phyloP scores from a whole-genome alignment of 2,329 filamentous ascomycete genomes.

The Colletotrichum brevisporum region DNA sequence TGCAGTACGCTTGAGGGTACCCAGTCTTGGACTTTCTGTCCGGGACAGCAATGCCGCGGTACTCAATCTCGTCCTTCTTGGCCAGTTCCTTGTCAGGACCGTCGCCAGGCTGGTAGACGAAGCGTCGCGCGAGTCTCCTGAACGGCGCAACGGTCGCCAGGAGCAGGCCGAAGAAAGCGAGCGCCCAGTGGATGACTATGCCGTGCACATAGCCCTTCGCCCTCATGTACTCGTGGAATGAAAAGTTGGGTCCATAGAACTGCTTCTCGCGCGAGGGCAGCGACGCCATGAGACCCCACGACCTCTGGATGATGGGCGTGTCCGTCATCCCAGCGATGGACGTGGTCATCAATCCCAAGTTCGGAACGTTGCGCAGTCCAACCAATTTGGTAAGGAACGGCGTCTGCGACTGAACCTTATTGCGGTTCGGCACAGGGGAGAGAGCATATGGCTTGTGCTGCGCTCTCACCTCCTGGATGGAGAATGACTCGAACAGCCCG shows the following conservation, averaged over 20 bases:
- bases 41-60: slow-evolving; percentile 74
- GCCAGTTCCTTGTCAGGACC: slow-evolving; percentile 67
- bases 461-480: slow-evolving; percentile 60
- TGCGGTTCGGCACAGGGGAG: slow-evolving; percentile 67
- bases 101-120: slow-evolving; percentile 68
- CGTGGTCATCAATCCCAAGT: slow-evolving; percentile 69
- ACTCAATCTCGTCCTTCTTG: slow-evolving; percentile 73
- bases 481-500: slow-evolving; percentile 67
- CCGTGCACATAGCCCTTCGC: slow-evolving; percentile 65
- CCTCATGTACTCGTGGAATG: slow-evolving; percentile 68
- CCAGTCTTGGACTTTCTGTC: slow-evolving; percentile 60
- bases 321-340: slow-evolving; percentile 66
- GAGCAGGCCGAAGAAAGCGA: slow-evolving; percentile 60
- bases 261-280: slow-evolving; percentile 58
- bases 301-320: slow-evolving; percentile 69
- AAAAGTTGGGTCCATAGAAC: slow-evolving; percentile 74
- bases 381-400: slow-evolving; percentile 62
- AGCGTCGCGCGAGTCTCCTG: slow-evolving; percentile 58
- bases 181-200: slow-evolving; percentile 62
- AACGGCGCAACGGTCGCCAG: slow-evolving; percentile 61
- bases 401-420: slow-evolving; percentile 45
- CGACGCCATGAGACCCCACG: slow-evolving; percentile 72
- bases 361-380: slow-evolving; percentile 63
- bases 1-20: slow-evolving; percentile 67
- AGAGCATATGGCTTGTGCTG: slow-evolving; percentile 67